phyloP scores from a whole-genome alignment of 2,329 filamentous ascomycete genomes.

The Fusarium temperatum region DNA sequence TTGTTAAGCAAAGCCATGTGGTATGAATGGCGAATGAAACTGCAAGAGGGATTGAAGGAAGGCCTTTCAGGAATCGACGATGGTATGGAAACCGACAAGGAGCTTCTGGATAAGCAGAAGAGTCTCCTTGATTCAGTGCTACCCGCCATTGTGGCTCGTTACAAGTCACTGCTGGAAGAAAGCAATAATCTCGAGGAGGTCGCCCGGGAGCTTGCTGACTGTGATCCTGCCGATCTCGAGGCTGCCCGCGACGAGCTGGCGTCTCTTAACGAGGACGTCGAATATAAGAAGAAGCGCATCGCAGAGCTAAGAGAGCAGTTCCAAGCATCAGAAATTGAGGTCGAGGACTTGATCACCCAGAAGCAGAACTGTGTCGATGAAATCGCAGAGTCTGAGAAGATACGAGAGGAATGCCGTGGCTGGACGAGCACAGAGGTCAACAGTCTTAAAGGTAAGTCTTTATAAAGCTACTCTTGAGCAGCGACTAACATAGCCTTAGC shows the following conservation, averaged over 20 bases:
- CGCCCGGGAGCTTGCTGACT: conserved; percentile 79
- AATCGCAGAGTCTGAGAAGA: conserved; percentile 82
- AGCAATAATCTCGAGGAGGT: conserved; percentile 73
- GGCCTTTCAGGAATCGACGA: conserved; percentile 79
- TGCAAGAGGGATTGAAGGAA: conserved; percentile 82
- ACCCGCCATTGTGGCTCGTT: conserved; percentile 69
- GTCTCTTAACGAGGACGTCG: conserved; percentile 72
- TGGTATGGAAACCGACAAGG: conserved; percentile 79
- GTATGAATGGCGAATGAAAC: conserved; percentile 97
- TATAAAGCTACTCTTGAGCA: background rate
- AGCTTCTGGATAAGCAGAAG: conserved; percentile 73
- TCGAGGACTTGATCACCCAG: conserved; percentile 69
- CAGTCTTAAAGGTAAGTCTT: conserved; percentile 72
- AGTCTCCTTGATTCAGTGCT: conserved; percentile 72
- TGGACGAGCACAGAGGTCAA: conserved; percentile 87
- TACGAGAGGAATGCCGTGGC: conserved; percentile 87
- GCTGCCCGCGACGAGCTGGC: conserved; percentile 75
- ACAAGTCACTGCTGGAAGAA: conserved; percentile 70
- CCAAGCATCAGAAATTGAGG: conserved; percentile 70
- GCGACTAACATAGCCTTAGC: conserved; percentile 59
- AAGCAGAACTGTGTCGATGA: conserved; percentile 77
- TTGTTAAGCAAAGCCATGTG: conserved; percentile 94
- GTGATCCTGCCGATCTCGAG: conserved; percentile 81
- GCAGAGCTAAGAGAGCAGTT: conserved; percentile 73
- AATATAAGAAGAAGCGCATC: conserved; percentile 73